A percentile compares a stretch with the other conserved stretches of the same genome.
Evolutionary conservation across 805 yeast genomes (phyloP).

Genomic region (Pichia manshurica): DNA sequence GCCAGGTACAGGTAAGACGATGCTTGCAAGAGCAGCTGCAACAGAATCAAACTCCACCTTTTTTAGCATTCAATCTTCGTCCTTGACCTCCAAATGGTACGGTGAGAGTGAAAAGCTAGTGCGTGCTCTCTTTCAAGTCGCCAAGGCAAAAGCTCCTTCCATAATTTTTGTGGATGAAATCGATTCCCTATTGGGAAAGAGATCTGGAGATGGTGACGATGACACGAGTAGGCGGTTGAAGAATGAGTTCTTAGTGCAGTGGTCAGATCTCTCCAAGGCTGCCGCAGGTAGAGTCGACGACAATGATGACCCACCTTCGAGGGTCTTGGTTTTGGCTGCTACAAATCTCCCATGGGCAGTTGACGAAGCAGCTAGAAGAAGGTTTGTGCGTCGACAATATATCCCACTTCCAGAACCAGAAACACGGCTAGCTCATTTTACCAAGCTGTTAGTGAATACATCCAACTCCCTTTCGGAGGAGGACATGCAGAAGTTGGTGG

Average conservation of each 20-base stretch:
- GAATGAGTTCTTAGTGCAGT: constrained; percentile 88
- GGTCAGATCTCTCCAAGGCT: constrained; percentile 89
- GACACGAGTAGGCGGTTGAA: constrained; percentile 87
- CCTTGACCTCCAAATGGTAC: constrained; percentile 77
- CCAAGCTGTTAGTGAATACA: constrained; percentile 62
- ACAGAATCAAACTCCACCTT: constrained; percentile 91
- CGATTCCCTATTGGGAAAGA: constrained; percentile 78
- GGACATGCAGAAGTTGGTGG: constrained; percentile 57
- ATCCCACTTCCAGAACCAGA: constrained; percentile 90
- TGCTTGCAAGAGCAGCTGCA: constrained; percentile 96
- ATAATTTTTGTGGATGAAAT: constrained; percentile 95
- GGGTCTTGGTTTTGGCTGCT: constrained; percentile 90
- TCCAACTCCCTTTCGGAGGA: constrained; percentile 59
- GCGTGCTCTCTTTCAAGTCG: constrained; percentile 77
- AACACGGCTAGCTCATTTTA: constrained; percentile 68
- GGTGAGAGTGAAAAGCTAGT: constrained; percentile 95
- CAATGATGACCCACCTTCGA: constrained; percentile 42
- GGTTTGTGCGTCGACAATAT: constrained; percentile 87
- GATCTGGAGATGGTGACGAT: constrained; percentile 65
- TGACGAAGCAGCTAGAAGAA: constrained; percentile 93
- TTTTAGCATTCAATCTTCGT: constrained; percentile 85
- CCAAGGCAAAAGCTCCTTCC: constrained; percentile 82
- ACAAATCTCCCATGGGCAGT: constrained; percentile 96
- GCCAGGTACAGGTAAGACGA: constrained; percentile 98
- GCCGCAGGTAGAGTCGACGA: constrained; percentile 60